Evolutionary conservation across 1,139 yeast genomes (phyloP).

Genomic region (Hemisphaericaspora subhashii): DNA sequence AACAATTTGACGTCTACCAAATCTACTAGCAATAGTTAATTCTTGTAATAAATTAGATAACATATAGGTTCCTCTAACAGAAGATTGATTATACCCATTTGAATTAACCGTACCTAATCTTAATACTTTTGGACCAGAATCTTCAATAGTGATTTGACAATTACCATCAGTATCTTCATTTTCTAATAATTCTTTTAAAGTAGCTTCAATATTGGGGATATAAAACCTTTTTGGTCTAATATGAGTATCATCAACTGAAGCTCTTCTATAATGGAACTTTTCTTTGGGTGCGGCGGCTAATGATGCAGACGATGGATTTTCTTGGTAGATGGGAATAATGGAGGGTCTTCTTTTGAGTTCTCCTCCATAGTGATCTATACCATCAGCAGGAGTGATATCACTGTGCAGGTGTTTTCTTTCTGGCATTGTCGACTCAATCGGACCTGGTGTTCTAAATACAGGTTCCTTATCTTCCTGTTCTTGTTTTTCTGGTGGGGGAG

Average conservation of each 20-base stretch:
- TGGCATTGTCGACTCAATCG: background rate
- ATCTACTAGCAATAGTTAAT: conserved; percentile 78
- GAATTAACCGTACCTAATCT: conserved; percentile 83
- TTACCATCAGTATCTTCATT: conserved; percentile 87
- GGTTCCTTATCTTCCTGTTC: background rate
- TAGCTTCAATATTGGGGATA: conserved; percentile 72
- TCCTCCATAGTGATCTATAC: conserved; percentile 1
- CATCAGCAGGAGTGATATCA: background rate
- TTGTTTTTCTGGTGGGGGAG: background rate
- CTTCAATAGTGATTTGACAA: conserved; percentile 88
- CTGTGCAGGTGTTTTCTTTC: background rate
- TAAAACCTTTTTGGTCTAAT: conserved; percentile 55
- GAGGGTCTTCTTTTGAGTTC: conserved; percentile 24
- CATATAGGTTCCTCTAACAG: conserved; percentile 89
- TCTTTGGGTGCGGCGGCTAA: conserved; percentile 4
- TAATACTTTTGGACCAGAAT: conserved; percentile 87
- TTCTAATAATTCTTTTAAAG: conserved; percentile 65
- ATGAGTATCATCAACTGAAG: conserved; percentile 63
- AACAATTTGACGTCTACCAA: conserved; percentile 74
- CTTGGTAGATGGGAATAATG: conserved; percentile 35
- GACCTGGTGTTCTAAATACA: background rate
- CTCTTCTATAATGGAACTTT: conserved; percentile 45
- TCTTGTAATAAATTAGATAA: conserved; percentile 86
- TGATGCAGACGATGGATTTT: conserved; percentile 17
- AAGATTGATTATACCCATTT: conserved; percentile 70